Evolutionary conservation across 2,329 filamentous ascomycete genomes (phyloP), one percentile per base, ranked within the genome.

Genomic region (Claviceps sp.): DNA sequence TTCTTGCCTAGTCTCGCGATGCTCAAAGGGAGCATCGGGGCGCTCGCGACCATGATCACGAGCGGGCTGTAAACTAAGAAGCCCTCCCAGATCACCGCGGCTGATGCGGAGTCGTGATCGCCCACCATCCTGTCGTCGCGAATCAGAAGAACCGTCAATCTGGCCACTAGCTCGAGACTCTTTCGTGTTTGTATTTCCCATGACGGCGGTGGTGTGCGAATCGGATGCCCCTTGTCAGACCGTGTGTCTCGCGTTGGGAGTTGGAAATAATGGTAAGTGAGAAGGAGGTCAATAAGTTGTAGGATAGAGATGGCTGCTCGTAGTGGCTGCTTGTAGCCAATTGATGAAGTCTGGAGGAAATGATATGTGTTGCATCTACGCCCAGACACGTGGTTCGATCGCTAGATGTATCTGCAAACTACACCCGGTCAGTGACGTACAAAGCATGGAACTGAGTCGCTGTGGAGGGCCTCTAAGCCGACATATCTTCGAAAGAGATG

Each of bases 1-100:
- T 69, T 97, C 93, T 60, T 91, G 87, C 64, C 85, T 90, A 7
- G 89, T 96, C 70, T 97, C 91, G 54, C 88, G 80, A 53, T 89
- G 84, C 56, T 80, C 76, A 53, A 77, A 76, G 0, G 75, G 74
- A 5, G 60, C 70, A 61, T 76, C 62, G 52, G 63, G 57, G 58
- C 68, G 53, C 11, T 55, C 53, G 17, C 53, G 57, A 57, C 64
- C 56, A 59, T 70, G 59, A 62, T 70, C 59, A 17, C 66, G 64
- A 3, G 71, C 68, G 17, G 64, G 59, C 30, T 70, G 59, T 10
- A 78, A 58, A 19, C 71, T 72, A 30, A 80, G 65, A 11, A 76
- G 63, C 26, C 67, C 66, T 26, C 67, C 66, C 16, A 80, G 60
- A 41, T 80, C 76, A 8, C 67, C 65, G 19, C 76, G 67, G 56